phyloP scores from a whole-genome alignment of 768 basidiomycete genomes.

The Coprinopsis sp. region DNA sequence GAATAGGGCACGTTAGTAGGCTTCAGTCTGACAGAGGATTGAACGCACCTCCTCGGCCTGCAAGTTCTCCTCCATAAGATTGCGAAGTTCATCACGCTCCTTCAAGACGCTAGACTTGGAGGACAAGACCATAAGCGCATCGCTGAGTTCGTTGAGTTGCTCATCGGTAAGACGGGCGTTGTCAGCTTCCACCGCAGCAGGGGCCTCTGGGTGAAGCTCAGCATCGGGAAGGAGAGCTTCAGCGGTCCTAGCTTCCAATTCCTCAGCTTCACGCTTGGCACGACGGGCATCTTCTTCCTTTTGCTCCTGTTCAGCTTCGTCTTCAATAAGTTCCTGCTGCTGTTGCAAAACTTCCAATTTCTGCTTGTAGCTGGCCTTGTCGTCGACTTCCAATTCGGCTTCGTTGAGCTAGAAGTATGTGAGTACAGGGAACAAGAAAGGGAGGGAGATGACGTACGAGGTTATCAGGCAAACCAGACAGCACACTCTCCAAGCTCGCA shows the following conservation, averaged over 20 bases:
- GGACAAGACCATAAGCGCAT: slow-evolving; percentile 85
- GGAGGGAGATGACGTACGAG: slow-evolving; percentile 50
- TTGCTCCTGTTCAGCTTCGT: slow-evolving; percentile 97
- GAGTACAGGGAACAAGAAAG: slow-evolving; percentile 7
- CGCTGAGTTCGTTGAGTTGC: slow-evolving; percentile 89
- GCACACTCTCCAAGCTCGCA: slow-evolving; percentile 78
- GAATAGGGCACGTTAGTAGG: not conserved
- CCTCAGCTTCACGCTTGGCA: slow-evolving; percentile 74
- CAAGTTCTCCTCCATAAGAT: slow-evolving; percentile 92
- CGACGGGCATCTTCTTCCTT: slow-evolving; percentile 91
- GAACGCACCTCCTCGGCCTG: slow-evolving; percentile 73
- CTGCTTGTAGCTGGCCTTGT: slow-evolving; percentile 94
- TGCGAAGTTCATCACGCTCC: slow-evolving; percentile 87
- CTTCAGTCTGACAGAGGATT: slow-evolving; percentile 4
- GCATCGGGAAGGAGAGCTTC: slow-evolving; percentile 83
- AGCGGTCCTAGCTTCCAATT: slow-evolving; percentile 73
- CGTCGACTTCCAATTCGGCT: slow-evolving; percentile 94
- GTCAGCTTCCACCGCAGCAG: slow-evolving; percentile 53
- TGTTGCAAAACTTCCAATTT: slow-evolving; percentile 97
- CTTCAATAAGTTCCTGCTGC: slow-evolving; percentile 98
- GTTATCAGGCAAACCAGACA: slow-evolving; percentile 91
- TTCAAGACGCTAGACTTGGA: slow-evolving; percentile 94
- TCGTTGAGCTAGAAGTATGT: slow-evolving; percentile 71
- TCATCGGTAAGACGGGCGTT: slow-evolving; percentile 97
- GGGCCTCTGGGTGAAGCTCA: slow-evolving; percentile 67